Percentiles rank a stretch among this genome's conserved stretches.
These are phyloP conservation scores for Gossypium davidsonii DNA, from an alignment of 441 rosid species.

Conservation along the genomic window DNA sequence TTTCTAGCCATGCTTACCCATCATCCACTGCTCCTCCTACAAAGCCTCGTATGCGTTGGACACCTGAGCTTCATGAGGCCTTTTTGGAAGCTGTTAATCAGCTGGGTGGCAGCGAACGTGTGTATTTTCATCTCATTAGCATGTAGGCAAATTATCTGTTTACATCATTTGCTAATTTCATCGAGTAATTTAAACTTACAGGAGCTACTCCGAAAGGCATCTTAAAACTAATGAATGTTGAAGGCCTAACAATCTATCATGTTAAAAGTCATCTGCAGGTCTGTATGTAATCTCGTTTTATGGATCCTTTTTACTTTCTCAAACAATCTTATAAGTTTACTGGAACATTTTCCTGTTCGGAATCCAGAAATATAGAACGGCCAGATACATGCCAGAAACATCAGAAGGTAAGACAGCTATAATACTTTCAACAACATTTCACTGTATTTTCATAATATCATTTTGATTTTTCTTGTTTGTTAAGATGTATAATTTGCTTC, in stretches of 20 bases:
- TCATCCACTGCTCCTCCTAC: slow-evolving; percentile 30
- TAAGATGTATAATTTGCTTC: slow-evolving; percentile 12
- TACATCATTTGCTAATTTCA: slow-evolving; percentile 9
- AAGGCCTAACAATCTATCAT: slow-evolving; percentile 77
- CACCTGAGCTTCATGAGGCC: slow-evolving; percentile 87
- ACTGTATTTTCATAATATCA: neutral
- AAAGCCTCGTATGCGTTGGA: slow-evolving; percentile 89
- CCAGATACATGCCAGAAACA: slow-evolving; percentile 72
- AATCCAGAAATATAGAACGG: slow-evolving; percentile 80
- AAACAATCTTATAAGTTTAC: slow-evolving; percentile 5
- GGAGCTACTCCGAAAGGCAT: slow-evolving; percentile 94
- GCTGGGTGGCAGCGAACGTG: slow-evolving; percentile 87
- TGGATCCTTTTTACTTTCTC: slow-evolving; percentile 9
- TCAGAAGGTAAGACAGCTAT: slow-evolving; percentile 42
- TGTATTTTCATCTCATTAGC: slow-evolving; percentile 21
- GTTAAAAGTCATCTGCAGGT: slow-evolving; percentile 98
- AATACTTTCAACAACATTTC: neutral
- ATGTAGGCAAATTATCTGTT: neutral
- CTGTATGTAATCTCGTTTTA: neutral
- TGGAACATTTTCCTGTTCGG: slow-evolving; percentile 6
- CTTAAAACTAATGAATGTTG: slow-evolving; percentile 67
- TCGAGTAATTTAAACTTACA: slow-evolving; percentile 28
- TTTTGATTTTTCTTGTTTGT: neutral
- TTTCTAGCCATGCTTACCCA: slow-evolving; percentile 25
- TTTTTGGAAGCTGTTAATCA: slow-evolving; percentile 83